A percentile compares a stretch with the other conserved stretches of the same genome.
phyloP scores from a whole-genome alignment of 352 stramenopile species.

The Globisporangium sylvaticum region DNA sequence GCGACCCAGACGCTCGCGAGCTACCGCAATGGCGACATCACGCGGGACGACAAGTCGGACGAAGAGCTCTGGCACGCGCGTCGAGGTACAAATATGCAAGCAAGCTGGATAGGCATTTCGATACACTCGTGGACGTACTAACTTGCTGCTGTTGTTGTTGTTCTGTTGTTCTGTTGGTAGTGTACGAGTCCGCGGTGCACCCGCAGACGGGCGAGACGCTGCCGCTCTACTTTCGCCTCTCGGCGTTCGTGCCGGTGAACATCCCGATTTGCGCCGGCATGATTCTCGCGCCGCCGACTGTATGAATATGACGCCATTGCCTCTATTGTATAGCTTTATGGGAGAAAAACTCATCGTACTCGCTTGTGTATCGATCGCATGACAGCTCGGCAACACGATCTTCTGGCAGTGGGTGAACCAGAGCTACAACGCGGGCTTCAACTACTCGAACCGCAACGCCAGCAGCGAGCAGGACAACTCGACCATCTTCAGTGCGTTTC shows the following conservation, averaged over 20 bases:
- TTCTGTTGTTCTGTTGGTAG: constrained; percentile 19
- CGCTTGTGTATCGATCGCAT: background rate
- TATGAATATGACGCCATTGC: constrained; percentile 17
- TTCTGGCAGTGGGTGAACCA: constrained; percentile 90
- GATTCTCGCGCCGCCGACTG: constrained; percentile 72
- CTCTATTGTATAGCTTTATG: background rate
- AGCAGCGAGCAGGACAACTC: constrained; percentile 74
- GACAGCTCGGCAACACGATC: constrained; percentile 66
- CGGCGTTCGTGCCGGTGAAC: constrained; percentile 85
- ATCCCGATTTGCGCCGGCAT: constrained; percentile 86
- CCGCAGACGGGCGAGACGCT: constrained; percentile 81
- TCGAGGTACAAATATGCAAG: constrained; percentile 31
- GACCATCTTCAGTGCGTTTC: constrained; percentile 66
- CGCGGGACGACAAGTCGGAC: constrained; percentile 41
- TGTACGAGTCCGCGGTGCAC: constrained; percentile 76
- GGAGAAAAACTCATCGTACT: background rate
- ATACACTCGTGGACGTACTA: background rate
- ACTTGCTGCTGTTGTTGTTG: background rate
- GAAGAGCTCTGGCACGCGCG: constrained; percentile 75
- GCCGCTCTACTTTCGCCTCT: constrained; percentile 60
- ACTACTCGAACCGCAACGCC: constrained; percentile 87
- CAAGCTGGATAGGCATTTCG: background rate
- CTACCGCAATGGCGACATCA: constrained; percentile 50
- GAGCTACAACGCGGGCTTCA: constrained; percentile 87
- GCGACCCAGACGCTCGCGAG: constrained; percentile 48